phyloP scores from a whole-genome alignment of 2,329 filamentous ascomycete genomes.

The Phyllosticta citrichinensis region DNA sequence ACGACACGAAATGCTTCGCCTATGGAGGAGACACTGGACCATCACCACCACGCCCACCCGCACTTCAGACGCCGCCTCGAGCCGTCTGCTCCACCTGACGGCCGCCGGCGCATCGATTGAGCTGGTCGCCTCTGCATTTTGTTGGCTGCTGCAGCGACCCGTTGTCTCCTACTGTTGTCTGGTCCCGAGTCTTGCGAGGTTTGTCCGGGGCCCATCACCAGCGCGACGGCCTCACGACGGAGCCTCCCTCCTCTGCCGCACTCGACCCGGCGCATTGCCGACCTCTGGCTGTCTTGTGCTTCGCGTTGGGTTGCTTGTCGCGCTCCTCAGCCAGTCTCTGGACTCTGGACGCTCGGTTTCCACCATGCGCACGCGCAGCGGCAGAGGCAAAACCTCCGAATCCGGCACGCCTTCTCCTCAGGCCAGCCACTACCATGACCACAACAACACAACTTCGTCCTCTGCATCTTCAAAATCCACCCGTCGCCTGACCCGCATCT shows the following conservation, averaged over 20 bases:
- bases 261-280: neutral
- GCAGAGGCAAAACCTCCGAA: slow-evolving; percentile 9
- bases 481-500: slow-evolving; percentile 22
- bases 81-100: no score
- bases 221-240: no score
- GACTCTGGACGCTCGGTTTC: neutral
- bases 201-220: neutral
- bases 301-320: neutral
- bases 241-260: neutral
- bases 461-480: slow-evolving; percentile 11
- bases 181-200: neutral
- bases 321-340: neutral
- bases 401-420: slow-evolving; percentile 8
- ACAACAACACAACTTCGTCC: slow-evolving; percentile 4
- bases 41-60: no score
- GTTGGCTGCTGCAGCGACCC: neutral
- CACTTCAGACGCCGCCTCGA: no score
- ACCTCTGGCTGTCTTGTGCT: neutral
- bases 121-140: neutral
- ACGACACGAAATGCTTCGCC: slow-evolving; percentile 8
- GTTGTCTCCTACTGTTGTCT: neutral
- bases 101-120: no score
- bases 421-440: neutral
- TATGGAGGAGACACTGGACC: no score
- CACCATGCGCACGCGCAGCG: slow-evolving; percentile 11